These are phyloP conservation scores for Datura wrightii DNA, from an alignment of 257 asterid genomes.

Conservation along the genomic window DNA sequence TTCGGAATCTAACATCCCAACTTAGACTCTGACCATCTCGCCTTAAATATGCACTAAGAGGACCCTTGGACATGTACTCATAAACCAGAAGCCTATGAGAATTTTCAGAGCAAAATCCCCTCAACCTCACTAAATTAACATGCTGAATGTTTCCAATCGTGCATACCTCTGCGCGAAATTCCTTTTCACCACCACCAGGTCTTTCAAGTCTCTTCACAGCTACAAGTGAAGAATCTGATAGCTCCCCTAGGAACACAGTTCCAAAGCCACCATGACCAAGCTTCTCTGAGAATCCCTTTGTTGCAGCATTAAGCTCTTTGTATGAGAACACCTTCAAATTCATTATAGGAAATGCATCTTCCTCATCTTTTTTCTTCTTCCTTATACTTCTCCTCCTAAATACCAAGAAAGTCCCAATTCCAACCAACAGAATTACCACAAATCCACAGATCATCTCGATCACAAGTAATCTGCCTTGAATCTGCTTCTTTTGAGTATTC, in stretches of 20 bases:
- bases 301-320: constrained; percentile 72
- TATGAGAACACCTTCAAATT: constrained; percentile 69
- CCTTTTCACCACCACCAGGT: constrained; percentile 81
- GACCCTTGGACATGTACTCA: constrained; percentile 85
- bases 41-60: constrained; percentile 64
- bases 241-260: constrained; percentile 67
- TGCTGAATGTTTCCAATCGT: constrained; percentile 86
- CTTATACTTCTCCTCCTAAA: constrained; percentile 48
- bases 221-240: constrained; percentile 60
- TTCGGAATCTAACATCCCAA: constrained; percentile 71
- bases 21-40: constrained; percentile 57
- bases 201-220: constrained; percentile 87
- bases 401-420: constrained; percentile 45
- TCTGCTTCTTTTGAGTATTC: constrained; percentile 41
- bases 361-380: constrained; percentile 51
- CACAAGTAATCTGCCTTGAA: constrained; percentile 36
- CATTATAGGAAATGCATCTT: constrained; percentile 56
- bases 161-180: constrained; percentile 81
- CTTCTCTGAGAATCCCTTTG: constrained; percentile 76
- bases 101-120: constrained; percentile 80
- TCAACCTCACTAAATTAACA: constrained; percentile 71
- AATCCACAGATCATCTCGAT: constrained; percentile 57
- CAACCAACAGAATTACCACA: constrained; percentile 49
- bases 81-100: constrained; percentile 79
- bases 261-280: constrained; percentile 94